A percentile compares a stretch with the other conserved stretches of the same genome.
Evolutionary conservation across 345 rosid genomes (phyloP).

Genomic region (Hibiscus mutabilis): DNA sequence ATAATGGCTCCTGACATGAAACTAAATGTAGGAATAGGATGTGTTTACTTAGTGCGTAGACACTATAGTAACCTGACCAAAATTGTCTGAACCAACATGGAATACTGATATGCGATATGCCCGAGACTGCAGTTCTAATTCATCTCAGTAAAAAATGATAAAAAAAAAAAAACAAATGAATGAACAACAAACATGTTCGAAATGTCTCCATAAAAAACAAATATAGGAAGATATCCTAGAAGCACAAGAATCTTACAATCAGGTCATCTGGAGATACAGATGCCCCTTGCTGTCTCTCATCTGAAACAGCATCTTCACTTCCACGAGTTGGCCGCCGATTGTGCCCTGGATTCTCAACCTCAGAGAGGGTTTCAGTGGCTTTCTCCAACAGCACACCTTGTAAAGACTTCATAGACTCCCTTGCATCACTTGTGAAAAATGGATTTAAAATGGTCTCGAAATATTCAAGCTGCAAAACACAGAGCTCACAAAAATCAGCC

Average conservation of each 20-base stretch:
- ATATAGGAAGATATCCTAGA: neutral
- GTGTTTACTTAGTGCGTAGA: neutral
- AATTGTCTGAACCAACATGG: neutral
- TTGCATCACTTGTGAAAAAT: slow-evolving; percentile 74
- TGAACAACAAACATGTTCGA: neutral
- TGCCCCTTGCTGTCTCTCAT: slow-evolving; percentile 69
- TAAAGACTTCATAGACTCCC: slow-evolving; percentile 65
- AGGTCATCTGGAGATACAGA: slow-evolving; percentile 84
- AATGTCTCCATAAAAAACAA: neutral
- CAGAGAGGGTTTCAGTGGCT: slow-evolving; percentile 69
- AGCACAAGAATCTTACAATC: slow-evolving; percentile 48
- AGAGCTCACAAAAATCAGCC: slow-evolving; percentile 10
- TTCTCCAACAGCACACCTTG: slow-evolving; percentile 84
- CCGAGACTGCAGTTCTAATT: neutral
- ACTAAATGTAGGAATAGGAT: neutral
- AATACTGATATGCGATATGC: neutral
- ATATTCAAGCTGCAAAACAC: slow-evolving; percentile 81
- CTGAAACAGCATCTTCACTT: slow-evolving; percentile 77
- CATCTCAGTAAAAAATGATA: neutral
- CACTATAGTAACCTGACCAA: neutral
- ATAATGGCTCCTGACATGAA: neutral
- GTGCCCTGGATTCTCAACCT: slow-evolving; percentile 62
- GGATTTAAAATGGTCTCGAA: slow-evolving; percentile 78
- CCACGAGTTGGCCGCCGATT: slow-evolving; percentile 83
- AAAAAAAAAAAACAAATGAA: neutral